Evolutionary conservation across 1,284 basidiomycete genomes (phyloP), one percentile per base, ranked within the genome.

Genomic region (Boletellus sp.): DNA sequence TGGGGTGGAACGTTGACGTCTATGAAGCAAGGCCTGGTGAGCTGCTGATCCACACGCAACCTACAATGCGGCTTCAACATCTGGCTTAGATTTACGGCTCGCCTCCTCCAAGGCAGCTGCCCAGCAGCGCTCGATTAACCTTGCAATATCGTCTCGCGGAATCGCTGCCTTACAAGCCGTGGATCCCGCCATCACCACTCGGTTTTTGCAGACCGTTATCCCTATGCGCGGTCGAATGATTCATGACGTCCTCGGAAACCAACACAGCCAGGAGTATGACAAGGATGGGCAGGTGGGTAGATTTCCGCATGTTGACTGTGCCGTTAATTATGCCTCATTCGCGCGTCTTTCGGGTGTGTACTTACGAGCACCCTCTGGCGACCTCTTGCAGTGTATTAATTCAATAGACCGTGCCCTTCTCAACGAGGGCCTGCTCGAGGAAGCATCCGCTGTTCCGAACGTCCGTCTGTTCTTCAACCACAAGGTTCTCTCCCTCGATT

Each of bases 151-250:
- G 16, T 82, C 92, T 48, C 83, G 95, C 44, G 95, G 94, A 50
- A 85, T 98, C 47, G 80, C 86, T 54, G 94, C 94, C 26, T 74
- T 98, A 35, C 76, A 84, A 57, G 80, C 83, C 41, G 81, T 98
- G 55, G 85, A 92, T 68, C 76, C 86, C 21, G 78, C 76, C 29
- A 76, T 88, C 41, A 84, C 88, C 21, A 77, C 84, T 50, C 74
- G 83, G 46, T 88, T 97, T 57, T 70, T 96, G 53, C 69, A 82
- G 53, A 78, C 84, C 36, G 85, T 86, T 22, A 93, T 98, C 67
- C 94, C 94, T 52, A 96, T 99, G 93, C 82, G 80, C 52, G 93
- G 90, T 25, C 78, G 96, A 43, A 96, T 98, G 92, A 94, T 99
- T 55, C 95, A 99, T 72, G 81, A 83, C 63, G 60, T 68, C 47